Conservation (phyloP, 2,329 filamentous ascomycete genomes). For the Capronia coronata region DNA sequence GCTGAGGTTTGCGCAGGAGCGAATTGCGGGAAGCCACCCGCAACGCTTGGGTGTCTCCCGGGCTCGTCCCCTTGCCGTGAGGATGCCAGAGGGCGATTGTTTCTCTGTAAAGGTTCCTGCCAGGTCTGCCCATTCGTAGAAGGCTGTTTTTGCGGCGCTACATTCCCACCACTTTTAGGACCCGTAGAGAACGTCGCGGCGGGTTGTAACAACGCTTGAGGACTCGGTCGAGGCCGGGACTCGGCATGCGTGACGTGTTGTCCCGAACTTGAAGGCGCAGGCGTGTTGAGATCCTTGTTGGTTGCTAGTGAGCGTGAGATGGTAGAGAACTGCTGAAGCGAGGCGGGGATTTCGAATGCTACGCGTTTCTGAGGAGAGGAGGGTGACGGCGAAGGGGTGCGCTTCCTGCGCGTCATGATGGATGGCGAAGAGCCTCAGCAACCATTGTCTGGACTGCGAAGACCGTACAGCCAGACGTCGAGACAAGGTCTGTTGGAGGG, state of each 20-base stretch:
- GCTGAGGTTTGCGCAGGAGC: not conserved
- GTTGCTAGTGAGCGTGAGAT: constrained; percentile 20
- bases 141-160: constrained; percentile 2
- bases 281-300: not conserved
- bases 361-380: constrained; percentile 17
- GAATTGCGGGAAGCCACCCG: not conserved
- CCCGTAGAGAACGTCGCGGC: not conserved
- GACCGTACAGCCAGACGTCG: not conserved
- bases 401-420: constrained; percentile 23
- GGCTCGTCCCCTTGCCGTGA: not conserved
- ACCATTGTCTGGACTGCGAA: constrained; percentile 1
- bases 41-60: not conserved
- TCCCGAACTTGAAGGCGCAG: constrained; percentile 1
- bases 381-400: constrained; percentile 12
- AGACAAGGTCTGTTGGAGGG: too few species aligned
- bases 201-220: constrained; percentile 9
- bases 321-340: constrained; percentile 22
- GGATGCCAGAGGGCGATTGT: not conserved
- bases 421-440: not conserved
- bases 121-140: constrained; percentile 10
- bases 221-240: constrained; percentile 9
- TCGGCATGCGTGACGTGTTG: not conserved
- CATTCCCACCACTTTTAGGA: constrained; percentile 1
- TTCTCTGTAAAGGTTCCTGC: constrained; percentile 4
- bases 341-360: constrained; percentile 24